Evolutionary conservation across 2,329 filamentous ascomycete species (phyloP), one percentile per base, ranked within the genome.

Genomic region (Cercospora sojina): DNA sequence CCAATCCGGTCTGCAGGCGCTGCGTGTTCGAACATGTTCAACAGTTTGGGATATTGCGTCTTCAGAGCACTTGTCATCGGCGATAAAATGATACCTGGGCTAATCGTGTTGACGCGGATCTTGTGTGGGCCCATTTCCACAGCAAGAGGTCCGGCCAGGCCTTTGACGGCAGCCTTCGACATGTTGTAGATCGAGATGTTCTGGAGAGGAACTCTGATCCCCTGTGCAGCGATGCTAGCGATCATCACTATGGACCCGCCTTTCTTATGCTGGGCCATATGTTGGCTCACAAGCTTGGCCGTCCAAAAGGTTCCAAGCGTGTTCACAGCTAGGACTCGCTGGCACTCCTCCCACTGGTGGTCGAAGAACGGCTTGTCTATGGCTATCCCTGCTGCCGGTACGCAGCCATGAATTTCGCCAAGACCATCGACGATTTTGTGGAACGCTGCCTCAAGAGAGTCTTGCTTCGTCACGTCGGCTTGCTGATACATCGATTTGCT

Each of bases 291-390:
- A 4, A 72, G 71, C 60, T 74, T 75, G 2, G 74, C 69, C 7
- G 71, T 67, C 20, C 75, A 67, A 58, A 78, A 78, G 2, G 74
- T 76, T 13, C 77, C 76, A 4, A 73, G 70, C 2, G 75, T 71
- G 55, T 79, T 78, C 18, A 77, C 71, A 49, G 77, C 75, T 10
- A 79, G 65, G 23, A 79, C 74, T 29, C 71, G 71, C 60, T 67
- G 60, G 32, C 65, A 69, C 35, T 70, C 69, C 25, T 71, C 68
- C 70, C 69, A 71, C 18, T 64, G 65, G 18, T 70, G 66, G 10
- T 71, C 71, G n/a, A 75, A 64, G 62, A 74, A 75, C 10, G 73
- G 61, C 64, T 76, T 70, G 57, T 76, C 73, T 6, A 64, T 67
- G 12, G 71, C 73, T 20, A 76, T 67, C 16, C 75, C 75, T 13